A percentile compares a stretch with the other conserved stretches of the same genome.
Conservation (phyloP, 2,329 filamentous ascomycete genomes). For the Tricladium varicosporioides region DNA sequence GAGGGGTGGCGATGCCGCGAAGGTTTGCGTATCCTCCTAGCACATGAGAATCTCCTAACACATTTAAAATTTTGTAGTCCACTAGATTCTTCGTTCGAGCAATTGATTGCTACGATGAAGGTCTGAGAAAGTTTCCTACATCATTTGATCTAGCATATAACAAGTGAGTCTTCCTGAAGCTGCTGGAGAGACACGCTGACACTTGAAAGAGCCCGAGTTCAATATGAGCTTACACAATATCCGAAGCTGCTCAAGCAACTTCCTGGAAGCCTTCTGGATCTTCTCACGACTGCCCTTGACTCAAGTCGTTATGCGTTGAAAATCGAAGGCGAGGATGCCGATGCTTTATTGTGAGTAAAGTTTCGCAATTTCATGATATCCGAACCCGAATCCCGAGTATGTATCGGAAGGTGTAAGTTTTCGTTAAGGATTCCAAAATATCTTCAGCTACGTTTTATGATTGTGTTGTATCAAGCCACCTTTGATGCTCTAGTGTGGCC, state of each 20-base stretch:
- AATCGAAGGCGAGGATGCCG: conserved; percentile 61
- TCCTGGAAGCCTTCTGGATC: conserved; percentile 49
- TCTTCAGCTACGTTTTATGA: no score
- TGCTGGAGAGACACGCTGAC: conserved; percentile 9
- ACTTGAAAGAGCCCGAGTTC: conserved; percentile 56
- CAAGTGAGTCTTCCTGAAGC: conserved; percentile 49
- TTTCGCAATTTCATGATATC: neutral
- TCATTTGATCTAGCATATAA: conserved; percentile 75
- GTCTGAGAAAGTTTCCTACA: conserved; percentile 55
- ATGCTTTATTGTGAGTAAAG: conserved; percentile 55
- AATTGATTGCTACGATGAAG: conserved; percentile 64
- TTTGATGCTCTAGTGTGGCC: no score
- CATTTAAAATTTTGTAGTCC: conserved; percentile 26
- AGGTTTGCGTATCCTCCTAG: conserved; percentile 34
- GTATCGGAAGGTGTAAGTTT: no score
- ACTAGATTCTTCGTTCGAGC: conserved; percentile 58
- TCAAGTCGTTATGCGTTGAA: conserved; percentile 62
- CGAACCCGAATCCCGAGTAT: no score
- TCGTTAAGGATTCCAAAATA: no score
- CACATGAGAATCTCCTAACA: conserved; percentile 7
- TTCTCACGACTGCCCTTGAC: conserved; percentile 57
- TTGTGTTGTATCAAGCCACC: no score
- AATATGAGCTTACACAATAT: conserved; percentile 69
- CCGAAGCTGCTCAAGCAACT: conserved; percentile 58
- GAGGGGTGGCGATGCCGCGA: conserved; percentile 67